These are phyloP conservation scores for Tremella yokohamensis DNA, from an alignment of 768 basidiomycete genomes.

Conservation along the genomic window DNA sequence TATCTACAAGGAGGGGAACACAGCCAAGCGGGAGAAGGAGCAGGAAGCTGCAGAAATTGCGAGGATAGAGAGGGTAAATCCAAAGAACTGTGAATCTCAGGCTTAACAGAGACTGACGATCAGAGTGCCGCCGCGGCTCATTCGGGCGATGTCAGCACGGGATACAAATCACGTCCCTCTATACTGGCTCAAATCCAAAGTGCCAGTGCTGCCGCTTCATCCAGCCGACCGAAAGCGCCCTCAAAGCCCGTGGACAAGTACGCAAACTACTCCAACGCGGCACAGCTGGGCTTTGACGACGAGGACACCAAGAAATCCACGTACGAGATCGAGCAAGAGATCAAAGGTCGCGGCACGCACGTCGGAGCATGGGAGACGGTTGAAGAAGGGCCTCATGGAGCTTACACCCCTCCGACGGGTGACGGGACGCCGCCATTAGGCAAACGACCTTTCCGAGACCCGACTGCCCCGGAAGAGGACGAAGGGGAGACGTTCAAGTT, in stretches of 20 bases:
- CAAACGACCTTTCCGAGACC: background rate
- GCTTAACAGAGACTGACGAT: background rate
- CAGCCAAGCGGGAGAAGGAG: conserved; percentile 48
- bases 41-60: conserved; percentile 83
- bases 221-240: conserved; percentile 55
- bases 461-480: background rate
- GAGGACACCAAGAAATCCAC: conserved; percentile 65
- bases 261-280: conserved; percentile 83
- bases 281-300: conserved; percentile 73
- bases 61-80: conserved; percentile 69
- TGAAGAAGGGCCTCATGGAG: conserved; percentile 14
- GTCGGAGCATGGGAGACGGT: conserved; percentile 25
- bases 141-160: conserved; percentile 68
- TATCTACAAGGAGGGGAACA: conserved; percentile 81
- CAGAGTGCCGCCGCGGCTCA: conserved; percentile 59
- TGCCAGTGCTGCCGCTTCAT: conserved; percentile 49
- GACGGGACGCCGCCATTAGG: conserved; percentile 7
- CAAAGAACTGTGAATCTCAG: background rate
- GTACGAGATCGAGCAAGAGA: conserved; percentile 59
- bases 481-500: conserved; percentile 39
- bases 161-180: conserved; percentile 46
- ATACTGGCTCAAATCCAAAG: background rate
- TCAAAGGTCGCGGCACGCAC: conserved; percentile 23
- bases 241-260: conserved; percentile 52
- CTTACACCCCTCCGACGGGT: conserved; percentile 7